Conservation (phyloP, 768 basidiomycete species). For the Hygrophoropsis aurantiaca region DNA sequence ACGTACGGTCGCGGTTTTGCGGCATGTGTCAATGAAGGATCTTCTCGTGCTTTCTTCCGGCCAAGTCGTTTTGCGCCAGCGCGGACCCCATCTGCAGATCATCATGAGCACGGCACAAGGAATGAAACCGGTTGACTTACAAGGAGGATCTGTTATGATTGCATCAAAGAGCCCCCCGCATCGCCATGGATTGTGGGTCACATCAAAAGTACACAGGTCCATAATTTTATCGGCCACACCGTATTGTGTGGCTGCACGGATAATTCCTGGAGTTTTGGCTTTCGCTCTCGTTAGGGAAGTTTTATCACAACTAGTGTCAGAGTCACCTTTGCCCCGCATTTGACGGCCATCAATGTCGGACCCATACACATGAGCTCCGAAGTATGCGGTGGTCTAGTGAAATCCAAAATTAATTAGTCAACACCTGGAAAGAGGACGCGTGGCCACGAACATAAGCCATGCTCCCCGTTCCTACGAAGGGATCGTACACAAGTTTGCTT, state of each 20-base stretch:
- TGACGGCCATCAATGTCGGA: constrained; percentile 98
- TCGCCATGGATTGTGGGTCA: constrained; percentile 89
- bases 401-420: constrained; percentile 1
- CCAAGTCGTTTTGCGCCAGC: constrained; percentile 85
- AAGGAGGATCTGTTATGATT: constrained; percentile 92
- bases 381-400: constrained; percentile 76
- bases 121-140: constrained; percentile 43
- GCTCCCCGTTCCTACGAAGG: constrained; percentile 92
- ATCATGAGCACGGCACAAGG: neutral
- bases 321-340: constrained; percentile 86
- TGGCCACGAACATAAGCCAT: constrained; percentile 71
- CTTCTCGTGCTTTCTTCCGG: constrained; percentile 49
- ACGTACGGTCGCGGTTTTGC: constrained; percentile 46
- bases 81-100: constrained; percentile 78
- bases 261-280: constrained; percentile 62
- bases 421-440: neutral
- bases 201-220: constrained; percentile 88
- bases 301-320: constrained; percentile 1
- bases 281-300: constrained; percentile 1
- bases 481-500: constrained; percentile 93
- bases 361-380: constrained; percentile 84
- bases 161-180: constrained; percentile 91
- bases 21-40: constrained; percentile 25
- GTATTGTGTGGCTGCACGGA: constrained; percentile 83
- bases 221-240: constrained; percentile 70